Evolutionary conservation across 805 yeast species (phyloP), one percentile per base, ranked within the genome.

Genomic region (Metschnikowia lochheadii): DNA sequence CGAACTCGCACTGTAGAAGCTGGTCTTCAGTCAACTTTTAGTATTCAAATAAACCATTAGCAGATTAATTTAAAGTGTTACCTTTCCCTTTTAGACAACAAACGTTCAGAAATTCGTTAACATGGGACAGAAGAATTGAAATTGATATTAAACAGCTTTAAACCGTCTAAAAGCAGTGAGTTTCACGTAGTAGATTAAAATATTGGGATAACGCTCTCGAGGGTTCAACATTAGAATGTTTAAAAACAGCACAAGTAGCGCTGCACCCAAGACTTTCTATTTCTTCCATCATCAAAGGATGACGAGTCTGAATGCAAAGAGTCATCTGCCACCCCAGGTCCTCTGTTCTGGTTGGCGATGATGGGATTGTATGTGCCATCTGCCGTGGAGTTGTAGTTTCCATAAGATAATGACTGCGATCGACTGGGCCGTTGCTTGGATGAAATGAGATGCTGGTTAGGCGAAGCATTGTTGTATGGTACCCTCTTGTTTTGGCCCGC

Each of bases 301-400:
- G 73, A 66, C n/a, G 66, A 63, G 45, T 69, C 76, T 2, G 73
- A 66, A 56, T 69, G 76, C 52, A 70, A 63, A 14, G 67, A 66
- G 39, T 72, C 72, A 49, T 70, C 73, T 36, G 68, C 56, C 23
- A 64, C 67, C 0, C 70, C 68, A 33, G 61, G 49, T 62, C 66
- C 59, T 2, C 72, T 73, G 50, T 65, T 67, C 41, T 61, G 66
- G 46, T 61, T 65, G 11, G 55, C 42, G 13, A 18, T 26, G 32
- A 44, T 44, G 8, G 23, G 46, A 13, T 44, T 44, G 40, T 44
- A 44, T 3, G 53, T 29, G 13, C 44, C 40, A 13, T 55, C 57
- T 4, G 50, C 40, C 14, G 57, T 56, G 26, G 57, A 49, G 36
- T 51, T 56, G 45, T 56, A 57, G 40, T 56, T 53, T 21, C 52